phyloP scores from a whole-genome alignment of 208 protist genomes.

The Kentomonas sorsogonicus region DNA sequence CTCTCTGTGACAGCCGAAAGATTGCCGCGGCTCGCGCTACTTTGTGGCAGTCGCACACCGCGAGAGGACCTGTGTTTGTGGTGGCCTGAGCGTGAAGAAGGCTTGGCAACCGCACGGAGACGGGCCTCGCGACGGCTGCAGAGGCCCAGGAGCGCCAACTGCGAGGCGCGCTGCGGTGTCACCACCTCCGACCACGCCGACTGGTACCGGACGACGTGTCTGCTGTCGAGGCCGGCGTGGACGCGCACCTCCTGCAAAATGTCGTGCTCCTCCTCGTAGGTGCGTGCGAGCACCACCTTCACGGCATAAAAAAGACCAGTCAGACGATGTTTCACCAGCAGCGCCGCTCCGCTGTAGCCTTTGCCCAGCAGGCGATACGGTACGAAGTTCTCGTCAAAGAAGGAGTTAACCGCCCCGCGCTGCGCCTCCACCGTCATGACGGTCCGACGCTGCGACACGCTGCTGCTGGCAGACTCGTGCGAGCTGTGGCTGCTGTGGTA shows the following conservation, averaged over 20 bases:
- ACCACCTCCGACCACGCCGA: conserved; percentile 77
- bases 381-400: conserved; percentile 88
- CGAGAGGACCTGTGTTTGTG: too few species aligned
- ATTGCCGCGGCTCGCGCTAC: not conserved
- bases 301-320: conserved; percentile 81
- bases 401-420: too few species aligned
- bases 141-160: conserved; percentile 68
- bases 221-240: conserved; percentile 51
- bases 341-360: conserved; percentile 61
- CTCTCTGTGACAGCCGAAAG: too few species aligned
- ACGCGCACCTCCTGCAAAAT: conserved; percentile 69
- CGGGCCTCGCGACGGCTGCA: conserved; percentile 31
- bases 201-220: conserved; percentile 72
- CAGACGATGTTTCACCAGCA: conserved; percentile 73
- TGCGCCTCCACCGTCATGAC: too few species aligned
- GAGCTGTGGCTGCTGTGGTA: too few species aligned
- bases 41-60: too few species aligned
- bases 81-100: too few species aligned
- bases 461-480: too few species aligned
- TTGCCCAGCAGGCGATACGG: conserved; percentile 57
- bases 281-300: conserved; percentile 69
- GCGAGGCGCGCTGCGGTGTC: conserved; percentile 49
- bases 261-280: conserved; percentile 58
- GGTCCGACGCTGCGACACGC: too few species aligned
- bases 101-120: not conserved